Evolutionary conservation across 371 early-diverging fungal species (phyloP).

Genomic region (Vavraia culicis): DNA sequence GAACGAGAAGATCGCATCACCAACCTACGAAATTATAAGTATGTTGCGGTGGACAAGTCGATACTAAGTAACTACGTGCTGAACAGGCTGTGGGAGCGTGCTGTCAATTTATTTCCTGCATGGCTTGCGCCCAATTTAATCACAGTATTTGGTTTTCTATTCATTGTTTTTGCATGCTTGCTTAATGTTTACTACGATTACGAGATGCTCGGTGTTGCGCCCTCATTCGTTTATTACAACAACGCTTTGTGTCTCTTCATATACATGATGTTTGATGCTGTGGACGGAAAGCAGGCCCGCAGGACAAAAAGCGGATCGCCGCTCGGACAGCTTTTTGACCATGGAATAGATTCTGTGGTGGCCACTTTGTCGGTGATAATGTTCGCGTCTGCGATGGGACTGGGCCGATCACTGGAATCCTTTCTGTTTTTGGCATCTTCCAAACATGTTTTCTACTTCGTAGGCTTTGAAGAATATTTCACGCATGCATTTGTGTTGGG

Average conservation of each 20-base stretch:
- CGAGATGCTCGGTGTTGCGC: constrained; percentile 52
- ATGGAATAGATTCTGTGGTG: constrained; percentile 38
- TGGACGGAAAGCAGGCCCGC: constrained; percentile 91
- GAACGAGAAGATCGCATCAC: neutral
- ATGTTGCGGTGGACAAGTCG: constrained; percentile 58
- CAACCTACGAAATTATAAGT: constrained; percentile 57
- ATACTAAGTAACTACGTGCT: constrained; percentile 57
- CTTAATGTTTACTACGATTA: constrained; percentile 48
- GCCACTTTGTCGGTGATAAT: constrained; percentile 32
- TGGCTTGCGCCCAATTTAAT: constrained; percentile 86
- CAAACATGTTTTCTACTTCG: constrained; percentile 58
- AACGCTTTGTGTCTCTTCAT: constrained; percentile 60
- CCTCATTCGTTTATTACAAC: constrained; percentile 59
- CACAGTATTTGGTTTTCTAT: constrained; percentile 62
- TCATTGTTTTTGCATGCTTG: constrained; percentile 17
- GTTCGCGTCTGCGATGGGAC: constrained; percentile 46
- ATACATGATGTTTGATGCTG: constrained; percentile 78
- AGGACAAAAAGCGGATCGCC: constrained; percentile 70
- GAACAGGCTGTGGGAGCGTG: constrained; percentile 62
- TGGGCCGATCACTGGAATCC: constrained; percentile 12
- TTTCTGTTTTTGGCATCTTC: constrained; percentile 14
- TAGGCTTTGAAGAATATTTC: constrained; percentile 75
- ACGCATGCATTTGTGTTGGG: constrained; percentile 69
- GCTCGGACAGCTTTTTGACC: constrained; percentile 69
- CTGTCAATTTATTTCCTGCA: constrained; percentile 60